A percentile compares a stretch with the other conserved stretches of the same genome.
Evolutionary conservation across 805 yeast species (phyloP).

Genomic region (Lipomyces starkeyi): DNA sequence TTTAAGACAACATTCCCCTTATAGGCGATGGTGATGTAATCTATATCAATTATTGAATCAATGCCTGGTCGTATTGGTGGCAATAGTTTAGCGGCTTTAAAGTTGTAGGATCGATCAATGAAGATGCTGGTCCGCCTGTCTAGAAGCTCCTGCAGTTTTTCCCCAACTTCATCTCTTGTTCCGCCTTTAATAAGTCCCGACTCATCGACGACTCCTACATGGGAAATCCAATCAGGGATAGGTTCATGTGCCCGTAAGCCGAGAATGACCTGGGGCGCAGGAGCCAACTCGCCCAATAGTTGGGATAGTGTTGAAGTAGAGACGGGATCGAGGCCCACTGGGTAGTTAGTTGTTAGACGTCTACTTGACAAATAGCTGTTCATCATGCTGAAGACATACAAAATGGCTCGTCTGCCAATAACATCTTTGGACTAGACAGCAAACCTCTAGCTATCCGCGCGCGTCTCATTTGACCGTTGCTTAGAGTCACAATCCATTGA

Average conservation of each 20-base stretch:
- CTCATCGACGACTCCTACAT: slow-evolving; percentile 66
- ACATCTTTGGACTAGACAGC: slow-evolving; percentile 64
- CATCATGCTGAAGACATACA: slow-evolving; percentile 28
- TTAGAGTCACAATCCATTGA: slow-evolving; percentile 83
- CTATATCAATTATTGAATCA: slow-evolving; percentile 56
- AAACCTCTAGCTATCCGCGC: slow-evolving; percentile 84
- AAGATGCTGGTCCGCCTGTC: slow-evolving; percentile 23
- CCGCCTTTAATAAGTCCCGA: slow-evolving; percentile 63
- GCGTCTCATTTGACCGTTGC: slow-evolving; percentile 93
- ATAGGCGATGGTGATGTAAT: slow-evolving; percentile 68
- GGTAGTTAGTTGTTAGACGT: not conserved
- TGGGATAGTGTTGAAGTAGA: slow-evolving; percentile 67
- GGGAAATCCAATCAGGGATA: slow-evolving; percentile 80
- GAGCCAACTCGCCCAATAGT: slow-evolving; percentile 54
- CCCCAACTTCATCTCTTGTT: slow-evolving; percentile 42
- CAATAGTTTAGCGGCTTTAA: slow-evolving; percentile 11
- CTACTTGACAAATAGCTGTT: not conserved
- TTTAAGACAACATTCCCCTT: slow-evolving; percentile 64
- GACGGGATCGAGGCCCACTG: slow-evolving; percentile 79
- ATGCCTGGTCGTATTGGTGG: slow-evolving; percentile 11
- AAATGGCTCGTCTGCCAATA: slow-evolving; percentile 89
- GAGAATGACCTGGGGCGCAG: slow-evolving; percentile 62
- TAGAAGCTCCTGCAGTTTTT: slow-evolving; percentile 37
- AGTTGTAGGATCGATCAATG: slow-evolving; percentile 23
- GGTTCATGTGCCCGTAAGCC: slow-evolving; percentile 80